phyloP scores from a whole-genome alignment of 2,329 filamentous ascomycete species.

The Sporothrix curviconia region DNA sequence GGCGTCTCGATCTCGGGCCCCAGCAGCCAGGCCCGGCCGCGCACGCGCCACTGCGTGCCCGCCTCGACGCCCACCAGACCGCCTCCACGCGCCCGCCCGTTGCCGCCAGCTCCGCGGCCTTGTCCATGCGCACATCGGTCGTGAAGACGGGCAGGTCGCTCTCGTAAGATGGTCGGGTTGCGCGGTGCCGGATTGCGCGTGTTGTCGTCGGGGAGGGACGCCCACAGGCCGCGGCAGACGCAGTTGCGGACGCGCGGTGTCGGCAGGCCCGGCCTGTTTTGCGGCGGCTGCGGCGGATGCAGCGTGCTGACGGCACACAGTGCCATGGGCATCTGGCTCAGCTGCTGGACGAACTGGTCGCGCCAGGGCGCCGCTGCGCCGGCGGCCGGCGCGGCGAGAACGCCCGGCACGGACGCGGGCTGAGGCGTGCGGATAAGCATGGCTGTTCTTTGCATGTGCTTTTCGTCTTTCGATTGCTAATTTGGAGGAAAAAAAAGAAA shows the following conservation, averaged over 20 bases:
- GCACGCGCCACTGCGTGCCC: conserved; percentile 77
- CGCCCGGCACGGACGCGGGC: conserved; percentile 1
- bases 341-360: conserved; percentile 43
- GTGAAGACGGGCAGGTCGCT: conserved; percentile 78
- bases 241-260: conserved; percentile 65
- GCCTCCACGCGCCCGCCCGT: conserved; percentile 62
- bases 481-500: not conserved
- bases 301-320: conserved; percentile 47
- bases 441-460: too few species aligned
- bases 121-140: conserved; percentile 82
- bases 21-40: conserved; percentile 69
- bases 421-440: conserved; percentile 14
- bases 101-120: conserved; percentile 63
- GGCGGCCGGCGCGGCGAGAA: conserved; percentile 8
- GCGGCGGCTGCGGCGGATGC: conserved; percentile 28
- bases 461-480: too few species aligned
- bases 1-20: conserved; percentile 52
- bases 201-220: conserved; percentile 62
- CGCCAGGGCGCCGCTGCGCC: conserved; percentile 46
- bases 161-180: conserved; percentile 63
- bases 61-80: conserved; percentile 78
- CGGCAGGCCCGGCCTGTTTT: too few species aligned
- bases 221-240: conserved; percentile 81
- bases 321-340: conserved; percentile 40
- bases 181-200: conserved; percentile 63